A percentile compares a stretch with the other conserved stretches of the same genome.
These are phyloP conservation scores for Beauveria varroae DNA, from an alignment of 2,329 filamentous ascomycete species.

Conservation along the genomic window DNA sequence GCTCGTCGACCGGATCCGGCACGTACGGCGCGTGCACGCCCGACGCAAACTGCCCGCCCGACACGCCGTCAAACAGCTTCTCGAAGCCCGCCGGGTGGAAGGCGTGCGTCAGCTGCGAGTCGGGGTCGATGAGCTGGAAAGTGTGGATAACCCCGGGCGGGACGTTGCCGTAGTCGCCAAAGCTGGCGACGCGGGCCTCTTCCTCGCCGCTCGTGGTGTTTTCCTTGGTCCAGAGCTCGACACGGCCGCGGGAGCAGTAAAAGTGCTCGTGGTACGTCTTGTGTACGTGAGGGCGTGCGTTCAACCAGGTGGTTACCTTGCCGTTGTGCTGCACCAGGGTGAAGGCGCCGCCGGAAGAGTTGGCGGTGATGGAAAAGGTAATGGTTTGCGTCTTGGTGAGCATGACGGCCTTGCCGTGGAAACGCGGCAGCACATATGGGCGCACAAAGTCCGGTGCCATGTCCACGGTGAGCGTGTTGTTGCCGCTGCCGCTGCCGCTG, in stretches of 20 bases:
- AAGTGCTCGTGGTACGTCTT: slow-evolving; percentile 16
- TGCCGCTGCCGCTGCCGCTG: background rate
- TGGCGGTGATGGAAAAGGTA: slow-evolving; percentile 17
- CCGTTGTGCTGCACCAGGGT: slow-evolving; percentile 17
- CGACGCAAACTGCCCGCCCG: slow-evolving; percentile 12
- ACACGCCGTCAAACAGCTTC: slow-evolving; percentile 15
- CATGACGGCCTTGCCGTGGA: slow-evolving; percentile 16
- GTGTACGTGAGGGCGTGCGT: slow-evolving; percentile 17
- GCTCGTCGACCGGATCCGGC: slow-evolving; percentile 11
- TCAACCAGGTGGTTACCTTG: slow-evolving; percentile 13
- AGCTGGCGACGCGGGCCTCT: slow-evolving; percentile 16
- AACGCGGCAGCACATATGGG: slow-evolving; percentile 19
- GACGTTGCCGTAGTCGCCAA: slow-evolving; percentile 17
- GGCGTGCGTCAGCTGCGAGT: slow-evolving; percentile 17
- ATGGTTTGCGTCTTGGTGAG: slow-evolving; percentile 17
- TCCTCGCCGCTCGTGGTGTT: slow-evolving; percentile 11
- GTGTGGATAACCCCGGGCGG: slow-evolving; percentile 17
- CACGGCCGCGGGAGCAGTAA: slow-evolving; percentile 16
- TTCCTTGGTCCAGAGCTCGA: slow-evolving; percentile 18
- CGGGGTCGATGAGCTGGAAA: slow-evolving; percentile 18
- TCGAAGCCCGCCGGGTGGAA: slow-evolving; percentile 19
- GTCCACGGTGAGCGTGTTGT: slow-evolving; percentile 13
- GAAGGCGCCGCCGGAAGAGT: slow-evolving; percentile 19
- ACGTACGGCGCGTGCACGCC: slow-evolving; percentile 14
- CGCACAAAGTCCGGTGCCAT: slow-evolving; percentile 16